phyloP scores from a whole-genome alignment of 768 basidiomycete species.

The Tricholoma furcatifolium region DNA sequence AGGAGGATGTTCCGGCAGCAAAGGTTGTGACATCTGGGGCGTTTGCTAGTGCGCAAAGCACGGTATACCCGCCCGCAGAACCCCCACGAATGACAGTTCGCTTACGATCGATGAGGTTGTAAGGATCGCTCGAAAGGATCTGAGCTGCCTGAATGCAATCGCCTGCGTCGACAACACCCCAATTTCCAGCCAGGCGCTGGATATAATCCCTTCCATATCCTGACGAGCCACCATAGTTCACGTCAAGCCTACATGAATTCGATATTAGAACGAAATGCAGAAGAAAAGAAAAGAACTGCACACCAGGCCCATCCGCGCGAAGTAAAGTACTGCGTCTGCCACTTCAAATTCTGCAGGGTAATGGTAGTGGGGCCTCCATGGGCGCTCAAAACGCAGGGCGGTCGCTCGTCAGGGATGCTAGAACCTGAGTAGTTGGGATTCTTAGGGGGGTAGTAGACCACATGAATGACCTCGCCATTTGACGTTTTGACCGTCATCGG shows the following conservation, averaged over 20 bases:
- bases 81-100: conserved; percentile 71
- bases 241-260: conserved; percentile 52
- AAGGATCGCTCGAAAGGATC: conserved; percentile 40
- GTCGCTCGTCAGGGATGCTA: conserved; percentile 48
- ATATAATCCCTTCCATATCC: conserved; percentile 72
- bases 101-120: conserved; percentile 58
- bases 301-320: conserved; percentile 76
- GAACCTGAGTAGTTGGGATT: conserved; percentile 59
- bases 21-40: conserved; percentile 46
- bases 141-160: conserved; percentile 63
- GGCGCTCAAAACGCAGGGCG: conserved; percentile 62
- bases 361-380: conserved; percentile 74
- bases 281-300: not conserved
- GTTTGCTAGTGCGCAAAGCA: conserved; percentile 46
- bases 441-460: conserved; percentile 64
- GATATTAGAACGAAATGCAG: not conserved
- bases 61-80: conserved; percentile 74
- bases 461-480: conserved; percentile 46
- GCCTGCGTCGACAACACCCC: conserved; percentile 74
- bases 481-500: conserved; percentile 43
- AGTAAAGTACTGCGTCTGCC: conserved; percentile 65
- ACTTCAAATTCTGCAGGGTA: conserved; percentile 44
- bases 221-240: conserved; percentile 76
- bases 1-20: conserved; percentile 63
- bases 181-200: conserved; percentile 57